Percentiles rank a stretch among this genome's conserved stretches.
Conservation (phyloP, 2,329 filamentous ascomycete species). For the Orbilia quercus region DNA sequence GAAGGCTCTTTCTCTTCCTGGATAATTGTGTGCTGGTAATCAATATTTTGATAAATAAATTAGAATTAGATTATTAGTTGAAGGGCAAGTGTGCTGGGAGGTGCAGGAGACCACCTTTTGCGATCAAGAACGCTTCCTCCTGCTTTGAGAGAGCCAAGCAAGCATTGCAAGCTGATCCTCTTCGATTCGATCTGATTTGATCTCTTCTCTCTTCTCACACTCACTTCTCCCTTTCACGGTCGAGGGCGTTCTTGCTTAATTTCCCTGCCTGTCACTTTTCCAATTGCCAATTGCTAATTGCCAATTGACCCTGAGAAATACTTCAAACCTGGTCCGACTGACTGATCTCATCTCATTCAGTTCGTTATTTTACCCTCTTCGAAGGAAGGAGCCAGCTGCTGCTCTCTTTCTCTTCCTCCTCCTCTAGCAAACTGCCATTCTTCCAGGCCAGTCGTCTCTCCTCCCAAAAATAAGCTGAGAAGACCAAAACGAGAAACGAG, state of each 20-base stretch:
- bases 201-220: conserved; percentile 4
- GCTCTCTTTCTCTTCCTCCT: conserved; percentile 13
- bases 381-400: background rate
- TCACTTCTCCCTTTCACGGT: conserved; percentile 13
- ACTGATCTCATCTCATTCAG: conserved; percentile 10
- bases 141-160: conserved; percentile 1
- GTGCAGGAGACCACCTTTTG: conserved; percentile 17
- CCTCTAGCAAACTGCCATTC: background rate
- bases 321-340: background rate
- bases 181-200: conserved; percentile 3
- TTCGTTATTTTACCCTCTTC: background rate
- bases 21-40: background rate
- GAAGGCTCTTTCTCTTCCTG: background rate
- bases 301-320: conserved; percentile 39
- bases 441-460: conserved; percentile 35
- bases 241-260: conserved; percentile 3
- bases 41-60: background rate
- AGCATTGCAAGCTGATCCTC: background rate
- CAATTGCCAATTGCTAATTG: conserved; percentile 12
- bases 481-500: conserved; percentile 16
- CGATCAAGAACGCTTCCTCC: background rate
- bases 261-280: background rate
- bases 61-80: too few species aligned
- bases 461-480: conserved; percentile 16
- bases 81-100: background rate